A percentile compares a stretch with the other conserved stretches of the same genome.
Conservation (phyloP, 345 rosid species). For the thale cress (Arabidopsis thaliana) region DNA sequence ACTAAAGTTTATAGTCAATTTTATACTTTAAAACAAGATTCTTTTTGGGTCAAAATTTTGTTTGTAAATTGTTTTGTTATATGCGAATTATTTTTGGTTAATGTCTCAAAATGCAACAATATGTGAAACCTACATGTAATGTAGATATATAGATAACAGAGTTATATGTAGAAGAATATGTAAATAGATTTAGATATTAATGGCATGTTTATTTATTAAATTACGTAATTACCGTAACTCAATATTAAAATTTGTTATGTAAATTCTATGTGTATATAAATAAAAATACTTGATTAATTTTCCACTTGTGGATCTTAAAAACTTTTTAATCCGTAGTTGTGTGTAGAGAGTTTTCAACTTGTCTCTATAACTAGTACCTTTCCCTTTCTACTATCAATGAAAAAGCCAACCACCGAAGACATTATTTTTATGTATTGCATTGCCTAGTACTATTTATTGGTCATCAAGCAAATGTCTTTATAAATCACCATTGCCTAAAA, state of each 20-base stretch:
- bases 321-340: neutral
- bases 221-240: neutral
- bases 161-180: neutral
- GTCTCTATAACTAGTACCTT: constrained; percentile 26
- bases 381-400: constrained; percentile 26
- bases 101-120: neutral
- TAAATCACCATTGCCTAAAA: constrained; percentile 15
- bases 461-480: constrained; percentile 20
- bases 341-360: constrained; percentile 22
- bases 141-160: too few relatives aligned
- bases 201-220: neutral
- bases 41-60: neutral
- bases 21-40: too few relatives aligned
- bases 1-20: neutral
- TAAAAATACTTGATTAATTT: neutral
- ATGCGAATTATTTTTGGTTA: too few relatives aligned
- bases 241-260: neutral
- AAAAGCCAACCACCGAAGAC: constrained; percentile 25
- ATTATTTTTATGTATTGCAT: constrained; percentile 3
- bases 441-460: constrained; percentile 24
- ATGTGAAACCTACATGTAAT: neutral
- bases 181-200: neutral
- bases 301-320: constrained; percentile 22
- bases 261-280: neutral
- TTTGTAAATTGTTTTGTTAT: neutral